Conservation (phyloP, 1,284 basidiomycete species). For the Puccinia polysora region DNA sequence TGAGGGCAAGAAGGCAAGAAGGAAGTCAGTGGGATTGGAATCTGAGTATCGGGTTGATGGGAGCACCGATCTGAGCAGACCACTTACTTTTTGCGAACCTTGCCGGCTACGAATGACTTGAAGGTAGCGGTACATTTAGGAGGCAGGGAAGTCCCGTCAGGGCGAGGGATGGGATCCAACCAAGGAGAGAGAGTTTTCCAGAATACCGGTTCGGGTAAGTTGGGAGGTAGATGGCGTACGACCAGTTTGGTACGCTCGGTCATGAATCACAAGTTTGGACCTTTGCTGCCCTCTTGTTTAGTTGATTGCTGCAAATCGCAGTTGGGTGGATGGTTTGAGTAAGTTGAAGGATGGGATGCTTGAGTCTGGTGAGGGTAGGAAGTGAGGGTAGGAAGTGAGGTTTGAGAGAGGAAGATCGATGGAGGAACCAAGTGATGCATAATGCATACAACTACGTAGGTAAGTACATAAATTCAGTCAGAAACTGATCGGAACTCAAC, state of each 20-base stretch:
- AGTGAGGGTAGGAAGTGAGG: too few species aligned
- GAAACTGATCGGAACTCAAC: too few species aligned
- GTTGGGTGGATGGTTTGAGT: too few species aligned
- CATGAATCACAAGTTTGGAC: too few species aligned
- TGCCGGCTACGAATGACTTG: slow-evolving; percentile 43
- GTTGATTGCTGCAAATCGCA: too few species aligned
- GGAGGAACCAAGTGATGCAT: too few species aligned
- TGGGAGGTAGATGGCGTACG: slow-evolving; percentile 81
- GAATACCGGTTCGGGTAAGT: slow-evolving; percentile 83
- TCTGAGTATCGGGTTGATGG: neutral
- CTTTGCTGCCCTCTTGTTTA: too few species aligned
- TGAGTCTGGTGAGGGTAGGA: too few species aligned
- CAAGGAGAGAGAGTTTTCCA: slow-evolving; percentile 83
- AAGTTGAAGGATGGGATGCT: too few species aligned
- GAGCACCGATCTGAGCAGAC: neutral
- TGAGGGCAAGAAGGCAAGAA: neutral
- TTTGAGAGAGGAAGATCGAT: too few species aligned
- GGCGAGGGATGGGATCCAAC: slow-evolving; percentile 69
- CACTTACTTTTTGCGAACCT: slow-evolving; percentile 45
- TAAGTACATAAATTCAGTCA: too few species aligned
- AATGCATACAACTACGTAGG: too few species aligned
- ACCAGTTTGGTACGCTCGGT: slow-evolving; percentile 67
- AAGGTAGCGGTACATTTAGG: slow-evolving; percentile 58
- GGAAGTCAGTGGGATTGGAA: neutral
- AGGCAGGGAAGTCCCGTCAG: slow-evolving; percentile 67